A percentile compares a stretch with the other conserved stretches of the same genome.
These are phyloP conservation scores for Pyrenopolyporus hunteri DNA, from an alignment of 495 filamentous ascomycete species.

Conservation along the genomic window DNA sequence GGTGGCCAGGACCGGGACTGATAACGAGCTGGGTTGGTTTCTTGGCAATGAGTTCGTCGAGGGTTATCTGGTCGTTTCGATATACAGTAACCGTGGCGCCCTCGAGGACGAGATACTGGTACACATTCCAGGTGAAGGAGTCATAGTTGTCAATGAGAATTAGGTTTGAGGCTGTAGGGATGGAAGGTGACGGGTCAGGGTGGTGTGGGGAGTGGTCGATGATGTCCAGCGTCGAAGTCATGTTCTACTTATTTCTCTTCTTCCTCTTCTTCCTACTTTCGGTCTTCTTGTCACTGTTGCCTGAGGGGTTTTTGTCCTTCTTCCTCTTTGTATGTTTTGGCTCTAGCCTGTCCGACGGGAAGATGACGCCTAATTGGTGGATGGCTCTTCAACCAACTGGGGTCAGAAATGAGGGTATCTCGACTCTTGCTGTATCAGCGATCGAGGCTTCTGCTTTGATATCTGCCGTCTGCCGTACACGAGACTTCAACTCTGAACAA, in stretches of 20 bases:
- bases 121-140: conserved; percentile 98
- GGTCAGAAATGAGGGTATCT: neutral
- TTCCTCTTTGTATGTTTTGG: no score
- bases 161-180: conserved; percentile 83
- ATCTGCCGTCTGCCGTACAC: no score
- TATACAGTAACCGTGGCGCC: conserved; percentile 87
- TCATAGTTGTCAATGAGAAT: conserved; percentile 99
- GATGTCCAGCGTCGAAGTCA: conserved; percentile 57
- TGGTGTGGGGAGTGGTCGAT: conserved; percentile 89
- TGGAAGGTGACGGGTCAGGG: conserved; percentile 67
- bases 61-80: conserved; percentile 87
- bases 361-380: no score
- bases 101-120: conserved; percentile 95
- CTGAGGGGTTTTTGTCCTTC: no score
- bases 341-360: no score
- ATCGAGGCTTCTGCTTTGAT: neutral
- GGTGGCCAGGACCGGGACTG: conserved; percentile 94
- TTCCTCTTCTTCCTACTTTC: neutral
- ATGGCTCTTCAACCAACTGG: conserved; percentile 1
- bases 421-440: neutral
- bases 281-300: no score
- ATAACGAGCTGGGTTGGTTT: conserved; percentile 93
- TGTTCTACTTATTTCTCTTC: conserved; percentile 31
- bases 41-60: conserved; percentile 80
- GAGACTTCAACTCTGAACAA: no score